These are phyloP conservation scores for Backusella macrospora DNA, from an alignment of 192 early-diverging fungal species.

Conservation along the genomic window DNA sequence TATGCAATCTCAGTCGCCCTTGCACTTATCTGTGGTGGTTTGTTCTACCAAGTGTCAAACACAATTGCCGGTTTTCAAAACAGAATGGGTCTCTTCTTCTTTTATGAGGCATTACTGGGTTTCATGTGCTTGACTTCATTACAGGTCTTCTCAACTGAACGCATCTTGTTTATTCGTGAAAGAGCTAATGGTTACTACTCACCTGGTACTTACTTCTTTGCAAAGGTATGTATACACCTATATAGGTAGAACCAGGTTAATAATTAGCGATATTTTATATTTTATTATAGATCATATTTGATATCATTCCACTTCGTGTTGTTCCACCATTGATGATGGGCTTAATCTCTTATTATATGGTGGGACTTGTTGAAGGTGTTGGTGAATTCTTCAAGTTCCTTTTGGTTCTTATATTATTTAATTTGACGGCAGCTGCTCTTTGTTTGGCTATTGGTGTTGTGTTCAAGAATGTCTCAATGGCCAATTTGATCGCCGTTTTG, in stretches of 20 bases:
- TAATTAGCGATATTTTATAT: no score
- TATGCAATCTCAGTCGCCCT: conserved; percentile 69
- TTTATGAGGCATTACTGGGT: conserved; percentile 64
- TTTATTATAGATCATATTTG: conserved; percentile 49
- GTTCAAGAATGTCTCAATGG: conserved; percentile 70
- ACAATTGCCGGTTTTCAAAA: conserved; percentile 64
- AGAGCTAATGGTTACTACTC: conserved; percentile 77
- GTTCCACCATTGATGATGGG: conserved; percentile 81
- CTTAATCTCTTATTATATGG: conserved; percentile 85
- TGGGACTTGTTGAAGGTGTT: conserved; percentile 68
- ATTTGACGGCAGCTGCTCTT: conserved; percentile 72
- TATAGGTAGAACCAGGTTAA: no score
- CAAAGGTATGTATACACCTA: conserved; percentile 52
- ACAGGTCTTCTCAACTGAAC: conserved; percentile 66
- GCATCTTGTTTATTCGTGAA: conserved; percentile 72
- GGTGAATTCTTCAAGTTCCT: conserved; percentile 72
- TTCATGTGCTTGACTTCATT: conserved; percentile 67
- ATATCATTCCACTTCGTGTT: conserved; percentile 75
- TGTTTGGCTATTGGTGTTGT: conserved; percentile 80
- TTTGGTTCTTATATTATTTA: conserved; percentile 79
- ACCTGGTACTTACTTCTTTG: conserved; percentile 65
- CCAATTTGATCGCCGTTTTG: conserved; percentile 77
- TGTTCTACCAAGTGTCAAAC: conserved; percentile 66
- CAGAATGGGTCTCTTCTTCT: conserved; percentile 68
- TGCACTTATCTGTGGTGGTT: conserved; percentile 61